Conservation (phyloP, 1,139 yeast species). For the Arxiozyma telluris region DNA sequence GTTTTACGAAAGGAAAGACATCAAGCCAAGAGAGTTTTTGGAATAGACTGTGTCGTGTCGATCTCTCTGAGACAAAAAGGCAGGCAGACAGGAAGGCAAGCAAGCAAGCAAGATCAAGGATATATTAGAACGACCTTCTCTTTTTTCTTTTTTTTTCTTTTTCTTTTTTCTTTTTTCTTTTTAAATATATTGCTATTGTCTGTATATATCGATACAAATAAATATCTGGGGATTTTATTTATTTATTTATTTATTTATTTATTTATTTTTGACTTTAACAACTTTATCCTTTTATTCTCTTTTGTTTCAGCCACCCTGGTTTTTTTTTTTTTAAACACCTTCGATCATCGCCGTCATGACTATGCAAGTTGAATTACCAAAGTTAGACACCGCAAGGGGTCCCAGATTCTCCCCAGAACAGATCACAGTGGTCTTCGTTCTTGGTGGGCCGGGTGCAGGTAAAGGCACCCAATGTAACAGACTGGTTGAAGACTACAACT, state of each 20-base stretch:
- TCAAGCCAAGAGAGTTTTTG: conserved; percentile 39
- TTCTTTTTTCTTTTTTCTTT: too few relatives aligned
- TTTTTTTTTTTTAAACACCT: too few relatives aligned
- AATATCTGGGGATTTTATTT: too few relatives aligned
- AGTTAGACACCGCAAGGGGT: conserved; percentile 4
- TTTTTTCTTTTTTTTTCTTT: too few relatives aligned
- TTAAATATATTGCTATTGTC: neutral
- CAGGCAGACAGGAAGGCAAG: too few relatives aligned
- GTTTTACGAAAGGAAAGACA: neutral
- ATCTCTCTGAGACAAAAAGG: too few relatives aligned
- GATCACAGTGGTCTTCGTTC: conserved; percentile 74
- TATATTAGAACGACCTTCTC: too few relatives aligned
- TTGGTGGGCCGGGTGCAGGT: conserved; percentile 85
- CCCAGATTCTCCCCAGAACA: conserved; percentile 52
- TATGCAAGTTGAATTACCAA: conserved; percentile 2
- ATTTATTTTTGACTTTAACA: too few relatives aligned
- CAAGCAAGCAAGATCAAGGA: neutral
- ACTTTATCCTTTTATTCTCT: too few relatives aligned
- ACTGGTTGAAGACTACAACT: conserved; percentile 69
- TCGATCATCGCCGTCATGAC: too few relatives aligned
- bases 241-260: too few relatives aligned
- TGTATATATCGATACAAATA: neutral
- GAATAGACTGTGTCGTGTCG: conserved; percentile 27
- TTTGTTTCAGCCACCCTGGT: too few relatives aligned
- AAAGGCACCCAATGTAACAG: conserved; percentile 94